These are phyloP conservation scores for Pichia phayaonensis DNA, from an alignment of 805 yeast genomes.

Conservation along the genomic window DNA sequence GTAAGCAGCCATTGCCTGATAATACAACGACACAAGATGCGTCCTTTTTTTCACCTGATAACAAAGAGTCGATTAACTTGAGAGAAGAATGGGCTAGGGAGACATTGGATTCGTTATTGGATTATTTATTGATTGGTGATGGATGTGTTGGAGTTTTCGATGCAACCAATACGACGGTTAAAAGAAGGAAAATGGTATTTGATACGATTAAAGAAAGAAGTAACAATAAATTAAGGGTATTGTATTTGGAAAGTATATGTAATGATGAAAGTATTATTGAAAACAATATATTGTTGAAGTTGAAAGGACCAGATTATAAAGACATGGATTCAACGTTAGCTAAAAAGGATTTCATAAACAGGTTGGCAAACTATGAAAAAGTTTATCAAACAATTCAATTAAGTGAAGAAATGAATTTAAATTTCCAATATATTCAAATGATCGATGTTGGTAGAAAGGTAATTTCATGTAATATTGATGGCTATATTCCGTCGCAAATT, in stretches of 20 bases:
- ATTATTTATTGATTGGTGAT: slow-evolving; percentile 68
- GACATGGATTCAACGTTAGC: slow-evolving; percentile 81
- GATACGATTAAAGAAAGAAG: slow-evolving; percentile 49
- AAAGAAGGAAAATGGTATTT: slow-evolving; percentile 53
- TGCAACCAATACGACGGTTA: slow-evolving; percentile 71
- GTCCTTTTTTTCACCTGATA: slow-evolving; percentile 77
- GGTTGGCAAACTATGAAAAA: slow-evolving; percentile 75
- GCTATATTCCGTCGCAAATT: slow-evolving; percentile 85
- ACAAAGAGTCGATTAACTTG: slow-evolving; percentile 50
- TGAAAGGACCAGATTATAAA: slow-evolving; percentile 88
- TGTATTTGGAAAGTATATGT: slow-evolving; percentile 83
- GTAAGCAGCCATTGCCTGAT: slow-evolving; percentile 54
- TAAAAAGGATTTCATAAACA: slow-evolving; percentile 68
- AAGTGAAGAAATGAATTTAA: slow-evolving; percentile 56
- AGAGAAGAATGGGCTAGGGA: slow-evolving; percentile 97
- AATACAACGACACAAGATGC: slow-evolving; percentile 53
- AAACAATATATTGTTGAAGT: slow-evolving; percentile 71
- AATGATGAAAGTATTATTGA: slow-evolving; percentile 71
- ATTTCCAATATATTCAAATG: slow-evolving; percentile 86
- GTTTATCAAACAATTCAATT: slow-evolving; percentile 84
- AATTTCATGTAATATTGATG: slow-evolving; percentile 82
- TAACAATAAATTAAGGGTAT: slow-evolving; percentile 60
- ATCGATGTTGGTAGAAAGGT: slow-evolving; percentile 93
- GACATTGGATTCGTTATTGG: slow-evolving; percentile 75
- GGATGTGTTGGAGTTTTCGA: slow-evolving; percentile 93